These are phyloP conservation scores for Polytolypa hystricis DNA, from an alignment of 2,329 filamentous ascomycete species.

Conservation along the genomic window DNA sequence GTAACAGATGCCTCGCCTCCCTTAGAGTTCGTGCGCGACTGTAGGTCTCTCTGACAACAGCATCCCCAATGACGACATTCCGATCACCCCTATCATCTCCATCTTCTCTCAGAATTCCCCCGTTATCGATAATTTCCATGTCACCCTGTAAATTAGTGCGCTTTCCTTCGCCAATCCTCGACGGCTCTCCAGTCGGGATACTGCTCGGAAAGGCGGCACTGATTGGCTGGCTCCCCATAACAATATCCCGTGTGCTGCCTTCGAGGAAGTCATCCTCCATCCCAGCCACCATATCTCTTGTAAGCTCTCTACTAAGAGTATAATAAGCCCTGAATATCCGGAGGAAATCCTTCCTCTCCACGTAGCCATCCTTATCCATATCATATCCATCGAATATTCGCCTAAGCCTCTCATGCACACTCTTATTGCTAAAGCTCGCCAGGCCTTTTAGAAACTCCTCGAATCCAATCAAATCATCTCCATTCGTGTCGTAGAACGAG, in stretches of 20 bases:
- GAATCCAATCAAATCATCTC: constrained; percentile 81
- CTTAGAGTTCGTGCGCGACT: constrained; percentile 17
- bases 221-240: constrained; percentile 63
- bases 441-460: constrained; percentile 81
- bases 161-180: constrained; percentile 57
- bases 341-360: constrained; percentile 76
- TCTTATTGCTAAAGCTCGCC: constrained; percentile 50
- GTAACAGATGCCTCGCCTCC: constrained; percentile 9
- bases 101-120: constrained; percentile 49
- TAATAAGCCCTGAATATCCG: constrained; percentile 90
- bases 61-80: constrained; percentile 47
- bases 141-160: constrained; percentile 52
- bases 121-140: constrained; percentile 50
- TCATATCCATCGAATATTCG: constrained; percentile 85
- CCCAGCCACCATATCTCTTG: constrained; percentile 67
- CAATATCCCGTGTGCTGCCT: constrained; percentile 63
- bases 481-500: constrained; percentile 86
- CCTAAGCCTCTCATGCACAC: constrained; percentile 53
- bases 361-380: constrained; percentile 74
- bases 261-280: constrained; percentile 69
- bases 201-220: constrained; percentile 66
- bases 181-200: constrained; percentile 52
- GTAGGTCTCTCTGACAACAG: constrained; percentile 28
- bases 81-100: constrained; percentile 50
- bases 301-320: constrained; percentile 78